Conservation (phyloP, 2,329 filamentous ascomycete species). For the Fusarium hainanense region DNA sequence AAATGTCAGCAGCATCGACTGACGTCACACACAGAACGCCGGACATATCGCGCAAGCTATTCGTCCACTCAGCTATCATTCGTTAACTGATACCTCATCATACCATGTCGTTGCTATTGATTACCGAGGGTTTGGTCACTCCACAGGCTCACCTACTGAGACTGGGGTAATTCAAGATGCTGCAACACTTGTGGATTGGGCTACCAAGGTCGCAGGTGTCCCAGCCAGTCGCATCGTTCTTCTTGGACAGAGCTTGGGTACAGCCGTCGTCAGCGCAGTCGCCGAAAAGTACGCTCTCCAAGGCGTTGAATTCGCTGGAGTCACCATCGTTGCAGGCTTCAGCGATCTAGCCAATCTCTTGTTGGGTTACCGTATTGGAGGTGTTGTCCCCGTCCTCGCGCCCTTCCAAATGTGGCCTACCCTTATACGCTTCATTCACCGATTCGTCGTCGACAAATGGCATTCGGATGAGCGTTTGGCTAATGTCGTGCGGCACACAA, state of each 20-base stretch:
- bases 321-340: constrained; percentile 85
- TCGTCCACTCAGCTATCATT: constrained; percentile 81
- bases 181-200: constrained; percentile 77
- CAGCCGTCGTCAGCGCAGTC: constrained; percentile 81
- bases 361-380: constrained; percentile 81
- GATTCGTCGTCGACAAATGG: constrained; percentile 84
- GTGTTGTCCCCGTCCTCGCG: constrained; percentile 80
- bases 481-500: constrained; percentile 64
- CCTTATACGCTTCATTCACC: constrained; percentile 69
- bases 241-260: constrained; percentile 88
- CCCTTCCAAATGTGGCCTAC: constrained; percentile 76
- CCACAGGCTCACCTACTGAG: constrained; percentile 83
- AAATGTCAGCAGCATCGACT: constrained; percentile 17
- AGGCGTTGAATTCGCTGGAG: constrained; percentile 77
- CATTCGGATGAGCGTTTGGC: constrained; percentile 74
- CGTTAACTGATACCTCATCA: constrained; percentile 76
- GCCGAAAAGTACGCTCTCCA: constrained; percentile 74
- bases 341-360: constrained; percentile 78
- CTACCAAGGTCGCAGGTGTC: constrained; percentile 71
- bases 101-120: constrained; percentile 90
- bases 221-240: constrained; percentile 79
- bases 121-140: constrained; percentile 88
- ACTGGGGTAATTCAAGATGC: constrained; percentile 84
- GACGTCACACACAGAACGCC: constrained; percentile 73
- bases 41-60: constrained; percentile 84